Percentiles rank a stretch among this genome's conserved stretches.
phyloP scores from a whole-genome alignment of 2,329 filamentous ascomycete genomes.

The Arthrobotrys pseudoclavata region DNA sequence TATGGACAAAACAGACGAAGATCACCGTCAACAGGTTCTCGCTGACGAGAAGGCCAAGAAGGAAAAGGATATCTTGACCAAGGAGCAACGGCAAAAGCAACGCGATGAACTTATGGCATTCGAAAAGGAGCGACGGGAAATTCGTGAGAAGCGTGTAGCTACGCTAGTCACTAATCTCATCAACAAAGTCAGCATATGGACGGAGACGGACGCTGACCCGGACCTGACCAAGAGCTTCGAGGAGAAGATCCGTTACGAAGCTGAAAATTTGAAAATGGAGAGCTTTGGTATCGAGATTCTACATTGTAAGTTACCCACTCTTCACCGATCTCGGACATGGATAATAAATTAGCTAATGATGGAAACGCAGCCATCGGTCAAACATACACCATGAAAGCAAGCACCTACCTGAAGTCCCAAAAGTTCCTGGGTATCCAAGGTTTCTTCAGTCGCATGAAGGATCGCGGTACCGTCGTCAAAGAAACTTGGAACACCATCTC shows the following conservation, averaged over 20 bases:
- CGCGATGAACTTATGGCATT: conserved; percentile 89
- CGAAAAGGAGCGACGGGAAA: conserved; percentile 84
- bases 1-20: conserved; percentile 88
- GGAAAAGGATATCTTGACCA: conserved; percentile 86
- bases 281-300: conserved; percentile 86
- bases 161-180: conserved; percentile 86
- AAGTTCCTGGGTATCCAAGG: conserved; percentile 97
- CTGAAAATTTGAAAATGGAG: conserved; percentile 99
- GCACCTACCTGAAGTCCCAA: conserved; percentile 89
- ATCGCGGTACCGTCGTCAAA: conserved; percentile 96
- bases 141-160: conserved; percentile 90
- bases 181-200: conserved; percentile 93
- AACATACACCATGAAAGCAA: conserved; percentile 89
- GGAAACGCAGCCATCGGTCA: conserved; percentile 78
- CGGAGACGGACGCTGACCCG: conserved; percentile 89
- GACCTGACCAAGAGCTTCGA: conserved; percentile 92
- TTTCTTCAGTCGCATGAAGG: conserved; percentile 93
- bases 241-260: conserved; percentile 92
- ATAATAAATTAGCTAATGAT: background rate
- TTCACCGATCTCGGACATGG: too few species aligned
- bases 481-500: conserved; percentile 99
- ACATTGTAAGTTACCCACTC: conserved; percentile 61
- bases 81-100: conserved; percentile 95
- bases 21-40: conserved; percentile 70
- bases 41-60: conserved; percentile 73